Evolutionary conservation across 768 basidiomycete species (phyloP), one percentile per base, ranked within the genome.

Genomic region (Suillus sp.): DNA sequence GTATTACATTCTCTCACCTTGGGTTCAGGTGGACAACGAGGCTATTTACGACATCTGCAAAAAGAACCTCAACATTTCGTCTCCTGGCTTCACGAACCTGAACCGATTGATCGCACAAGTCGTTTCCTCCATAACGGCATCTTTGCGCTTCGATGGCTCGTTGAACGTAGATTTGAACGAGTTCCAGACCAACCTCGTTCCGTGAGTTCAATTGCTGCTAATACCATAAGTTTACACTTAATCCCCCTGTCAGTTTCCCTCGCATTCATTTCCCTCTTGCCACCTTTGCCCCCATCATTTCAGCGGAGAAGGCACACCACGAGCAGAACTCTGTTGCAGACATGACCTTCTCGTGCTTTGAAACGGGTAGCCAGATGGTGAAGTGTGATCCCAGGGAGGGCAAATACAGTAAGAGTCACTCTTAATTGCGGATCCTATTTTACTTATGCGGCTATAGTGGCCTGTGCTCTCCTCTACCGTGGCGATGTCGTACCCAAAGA

Each of bases 181-280:
- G 80, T 99, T 99, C 88, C 96, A 98, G 82, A 98, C 96, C 62
- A 99, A 99, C 81, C 80, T 98, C 77, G 96, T 98, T 59, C 96
- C 96, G 89, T 96, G 74, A 81, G 93, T 85, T 27, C 11, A 50
- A 34, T 9, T 11, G 50, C 14, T 40, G 34, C 6, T 60, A 37
- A 16, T 54, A 18, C 14, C 27, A 35, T 59, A 48, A 61, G 9
- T 62, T 64, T 38, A 40, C 18, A 53, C 20, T 65, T 61, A 35
- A 63, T 20, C 3, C 2, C 40, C 25, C 45, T 5, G 64, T 14
- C 67, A 94, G 93, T 58, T 96, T 96, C 91, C 95, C 95, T 66
- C 93, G 95, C 72, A 98, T 99, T 66, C 96, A 99, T 75, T 99
- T 98, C 91, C 96, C 96, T 54, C 83, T 98, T 68, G 96, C 96